Evolutionary conservation across 306 rosid genomes (phyloP), one percentile per base, ranked within the genome.

Genomic region (Elaeagnus macrophylla): DNA sequence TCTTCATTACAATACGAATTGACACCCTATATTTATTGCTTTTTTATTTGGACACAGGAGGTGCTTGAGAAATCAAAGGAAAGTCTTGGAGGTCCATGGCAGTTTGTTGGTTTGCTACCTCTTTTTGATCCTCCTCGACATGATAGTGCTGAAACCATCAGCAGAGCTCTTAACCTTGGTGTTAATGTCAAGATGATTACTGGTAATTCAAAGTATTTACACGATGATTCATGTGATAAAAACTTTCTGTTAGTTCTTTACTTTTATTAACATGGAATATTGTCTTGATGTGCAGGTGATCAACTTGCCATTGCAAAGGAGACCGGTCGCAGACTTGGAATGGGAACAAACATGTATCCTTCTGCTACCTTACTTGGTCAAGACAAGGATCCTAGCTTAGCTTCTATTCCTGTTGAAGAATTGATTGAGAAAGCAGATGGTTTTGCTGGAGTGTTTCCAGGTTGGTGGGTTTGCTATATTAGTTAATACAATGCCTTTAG

Each of bases 321-420:
- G 61, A 91, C 99, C 19, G 99, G 99, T 6, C 67, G 99, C 42
- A 84, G 99, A 64, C 99, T 91, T 39, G 99, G 99, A 45, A 91
- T 91, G 99, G 99, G 99, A 73, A 80, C 99, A 57, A 91, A 91
- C 72, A 91, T 91, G 99, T 91, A 91, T 37, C 99, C 99, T 7
- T 86, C 96, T 67, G 72, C 96, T 71, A 66, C 99, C 48, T 84
- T 91, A 76, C 95, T 91, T 38, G 99, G 99, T 35, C 93, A 91
- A 62, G 61, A 84, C 93, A 86, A 82, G 72, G 99, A 91, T 46
- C 85, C 64, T 60, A 91, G 53, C 77, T 75, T 87, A 15, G 93
- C 95, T 16, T 83, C 93, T 15, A 79, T 91, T 62, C 99, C 99
- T 10, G 77, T 91, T 7, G 99, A 91, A 61, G 99, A 87, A 83